These are phyloP conservation scores for Apiospora rasikravindrae DNA, from an alignment of 2,329 filamentous ascomycete genomes.

Conservation along the genomic window DNA sequence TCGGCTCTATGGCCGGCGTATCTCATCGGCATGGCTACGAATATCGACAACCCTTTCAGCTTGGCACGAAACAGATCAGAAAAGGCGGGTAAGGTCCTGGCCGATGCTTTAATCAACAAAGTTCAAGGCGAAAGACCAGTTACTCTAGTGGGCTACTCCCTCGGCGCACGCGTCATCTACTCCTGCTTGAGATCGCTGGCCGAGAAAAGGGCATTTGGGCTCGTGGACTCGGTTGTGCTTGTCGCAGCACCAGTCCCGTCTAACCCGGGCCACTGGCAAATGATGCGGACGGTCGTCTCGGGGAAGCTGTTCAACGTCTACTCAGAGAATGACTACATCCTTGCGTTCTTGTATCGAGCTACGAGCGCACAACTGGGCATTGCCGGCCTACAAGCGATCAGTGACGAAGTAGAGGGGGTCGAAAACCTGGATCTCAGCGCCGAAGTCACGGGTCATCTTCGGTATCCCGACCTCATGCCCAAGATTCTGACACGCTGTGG, in stretches of 20 bases:
- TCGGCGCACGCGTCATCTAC: constrained; percentile 72
- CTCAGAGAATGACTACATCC: constrained; percentile 84
- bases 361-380: constrained; percentile 83
- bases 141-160: constrained; percentile 69
- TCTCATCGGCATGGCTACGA: constrained; percentile 67
- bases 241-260: constrained; percentile 83
- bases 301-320: constrained; percentile 88
- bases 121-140: constrained; percentile 73
- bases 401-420: constrained; percentile 67
- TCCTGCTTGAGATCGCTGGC: constrained; percentile 69
- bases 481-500: constrained; percentile 59
- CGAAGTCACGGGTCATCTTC: constrained; percentile 57
- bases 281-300: constrained; percentile 42
- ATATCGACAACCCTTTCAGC: constrained; percentile 82
- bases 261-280: constrained; percentile 62
- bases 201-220: constrained; percentile 68
- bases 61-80: constrained; percentile 78
- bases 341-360: constrained; percentile 86
- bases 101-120: constrained; percentile 70
- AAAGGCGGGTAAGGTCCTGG: constrained; percentile 77
- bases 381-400: constrained; percentile 78
- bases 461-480: constrained; percentile 56
- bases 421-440: constrained; percentile 59
- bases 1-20: constrained; percentile 74
- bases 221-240: constrained; percentile 68